These are phyloP conservation scores for Anisodus acutangulus DNA, from an alignment of 257 asterid genomes.

Conservation along the genomic window DNA sequence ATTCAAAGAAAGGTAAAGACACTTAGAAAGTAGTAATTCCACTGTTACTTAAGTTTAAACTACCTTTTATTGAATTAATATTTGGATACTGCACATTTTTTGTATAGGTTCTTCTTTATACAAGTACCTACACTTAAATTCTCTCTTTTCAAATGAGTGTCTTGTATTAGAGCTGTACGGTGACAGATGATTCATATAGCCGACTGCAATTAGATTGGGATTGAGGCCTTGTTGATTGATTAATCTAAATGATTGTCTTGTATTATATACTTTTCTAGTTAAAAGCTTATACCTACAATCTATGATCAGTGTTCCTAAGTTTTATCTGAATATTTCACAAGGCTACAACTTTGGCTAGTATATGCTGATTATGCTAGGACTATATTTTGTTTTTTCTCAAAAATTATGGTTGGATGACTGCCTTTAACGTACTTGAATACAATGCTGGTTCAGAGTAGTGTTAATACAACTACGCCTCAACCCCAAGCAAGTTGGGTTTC, in stretches of 20 bases:
- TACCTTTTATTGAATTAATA: constrained; percentile 1
- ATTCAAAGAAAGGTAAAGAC: constrained; percentile 76
- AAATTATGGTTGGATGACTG: neutral
- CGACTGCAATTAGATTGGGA: neutral
- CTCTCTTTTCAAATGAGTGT: constrained; percentile 11
- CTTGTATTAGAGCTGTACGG: neutral
- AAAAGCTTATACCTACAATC: neutral
- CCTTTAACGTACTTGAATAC: neutral
- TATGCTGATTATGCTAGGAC: constrained; percentile 9
- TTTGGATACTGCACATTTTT: constrained; percentile 23
- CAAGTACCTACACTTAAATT: constrained; percentile 2
- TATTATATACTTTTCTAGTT: constrained; percentile 6
- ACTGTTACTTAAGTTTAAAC: neutral
- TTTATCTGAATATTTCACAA: neutral
- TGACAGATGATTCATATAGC: neutral
- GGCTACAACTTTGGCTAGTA: neutral
- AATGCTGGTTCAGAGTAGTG: constrained; percentile 1
- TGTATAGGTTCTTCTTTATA: neutral
- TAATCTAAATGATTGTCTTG: constrained; percentile 8
- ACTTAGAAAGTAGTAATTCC: constrained; percentile 30
- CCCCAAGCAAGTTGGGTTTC: constrained; percentile 7
- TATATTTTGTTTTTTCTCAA: neutral
- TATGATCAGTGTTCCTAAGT: neutral
- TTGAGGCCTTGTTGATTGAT: constrained; percentile 11
- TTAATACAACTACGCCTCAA: neutral